Evolutionary conservation across 306 rosid species (phyloP), one percentile per base, ranked within the genome.

Genomic region (Boehmeria nivea): DNA sequence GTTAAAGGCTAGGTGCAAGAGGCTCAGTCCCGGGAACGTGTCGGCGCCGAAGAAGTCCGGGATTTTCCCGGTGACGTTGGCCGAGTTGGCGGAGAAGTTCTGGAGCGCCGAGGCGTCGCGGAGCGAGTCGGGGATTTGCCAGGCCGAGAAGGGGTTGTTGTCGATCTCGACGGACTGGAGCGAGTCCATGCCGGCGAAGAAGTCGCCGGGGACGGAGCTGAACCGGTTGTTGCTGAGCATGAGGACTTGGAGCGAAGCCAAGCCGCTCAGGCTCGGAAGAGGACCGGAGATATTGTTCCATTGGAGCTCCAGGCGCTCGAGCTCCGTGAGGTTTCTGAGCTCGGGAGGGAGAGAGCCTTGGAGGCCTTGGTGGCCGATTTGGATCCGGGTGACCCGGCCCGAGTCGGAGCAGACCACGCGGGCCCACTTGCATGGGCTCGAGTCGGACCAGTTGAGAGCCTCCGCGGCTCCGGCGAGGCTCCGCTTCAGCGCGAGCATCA

Each of bases 1-100:
- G 27, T 89, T 89, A 60, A 83, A 79, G 15, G 97, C 78, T 57
- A 89, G 63, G 43, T 86, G 97, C 75, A 89, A 65, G 73, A 59
- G 71, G 27, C 63, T 39, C 69, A 89, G 67, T 0, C 79, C 64
- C 18, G 94, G 75, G 43, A 86, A 81, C 11, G 31, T 80, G 1
- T 67, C 81, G 0, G 65, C 54, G 12, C 66, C 51, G 51, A 89
- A 66, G 46, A 86, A 79, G 3, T 71, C 78, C 2, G 95, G 95
- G 36, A 89, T 45, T 14, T 26, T 62, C 8, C 97, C 94, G 16
- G 72, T 66, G 27, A 86, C 38, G 38, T 83, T 86, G 24, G 94
- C 94, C 1, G 82, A 79, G 34, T 83, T 81, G 1, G 94, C 94
- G 0, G 95, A 89, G 74, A 89, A 89, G 34, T 81, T 89, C 75